These are phyloP conservation scores for Tephrocybe sp. DNA, from an alignment of 768 basidiomycete genomes.

Conservation along the genomic window DNA sequence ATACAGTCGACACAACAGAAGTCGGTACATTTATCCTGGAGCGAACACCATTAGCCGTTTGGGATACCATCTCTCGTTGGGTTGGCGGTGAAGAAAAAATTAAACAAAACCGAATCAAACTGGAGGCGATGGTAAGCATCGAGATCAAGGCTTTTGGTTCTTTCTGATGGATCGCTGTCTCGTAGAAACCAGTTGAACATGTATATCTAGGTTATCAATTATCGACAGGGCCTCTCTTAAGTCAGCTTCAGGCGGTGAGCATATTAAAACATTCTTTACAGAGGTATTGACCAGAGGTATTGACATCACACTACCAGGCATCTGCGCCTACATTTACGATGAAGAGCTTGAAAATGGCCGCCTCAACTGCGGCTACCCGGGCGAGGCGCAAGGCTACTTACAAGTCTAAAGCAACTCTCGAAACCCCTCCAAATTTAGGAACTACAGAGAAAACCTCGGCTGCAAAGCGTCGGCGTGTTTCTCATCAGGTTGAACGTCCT, in stretches of 20 bases:
- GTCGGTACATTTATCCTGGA: slow-evolving; percentile 50
- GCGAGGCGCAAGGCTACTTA: slow-evolving; percentile 26
- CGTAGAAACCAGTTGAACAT: slow-evolving; percentile 42
- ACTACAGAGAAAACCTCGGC: slow-evolving; percentile 27
- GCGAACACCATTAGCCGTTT: slow-evolving; percentile 46
- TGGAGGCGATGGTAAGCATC: slow-evolving; percentile 46
- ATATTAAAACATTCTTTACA: not conserved
- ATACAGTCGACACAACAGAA: not conserved
- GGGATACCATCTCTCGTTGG: slow-evolving; percentile 65
- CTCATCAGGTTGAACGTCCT: slow-evolving; percentile 29
- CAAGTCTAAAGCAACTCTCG: slow-evolving; percentile 23
- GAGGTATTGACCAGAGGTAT: not conserved
- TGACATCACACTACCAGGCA: slow-evolving; percentile 33
- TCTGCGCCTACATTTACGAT: slow-evolving; percentile 48
- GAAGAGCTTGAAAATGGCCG: slow-evolving; percentile 57
- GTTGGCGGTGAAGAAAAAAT: slow-evolving; percentile 55
- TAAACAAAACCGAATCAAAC: slow-evolving; percentile 43
- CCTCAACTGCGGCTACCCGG: slow-evolving; percentile 26
- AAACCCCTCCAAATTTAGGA: slow-evolving; percentile 5
- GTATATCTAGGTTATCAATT: slow-evolving; percentile 60
- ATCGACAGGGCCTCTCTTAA: slow-evolving; percentile 52
- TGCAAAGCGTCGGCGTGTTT: slow-evolving; percentile 41
- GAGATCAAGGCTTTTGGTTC: too few species aligned
- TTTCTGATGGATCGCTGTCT: too few species aligned
- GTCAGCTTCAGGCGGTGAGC: slow-evolving; percentile 61